Base-by-base conservation (phyloP, 192 early-diverging fungal genomes). In the Umbelopsis ramanniana region DNA sequence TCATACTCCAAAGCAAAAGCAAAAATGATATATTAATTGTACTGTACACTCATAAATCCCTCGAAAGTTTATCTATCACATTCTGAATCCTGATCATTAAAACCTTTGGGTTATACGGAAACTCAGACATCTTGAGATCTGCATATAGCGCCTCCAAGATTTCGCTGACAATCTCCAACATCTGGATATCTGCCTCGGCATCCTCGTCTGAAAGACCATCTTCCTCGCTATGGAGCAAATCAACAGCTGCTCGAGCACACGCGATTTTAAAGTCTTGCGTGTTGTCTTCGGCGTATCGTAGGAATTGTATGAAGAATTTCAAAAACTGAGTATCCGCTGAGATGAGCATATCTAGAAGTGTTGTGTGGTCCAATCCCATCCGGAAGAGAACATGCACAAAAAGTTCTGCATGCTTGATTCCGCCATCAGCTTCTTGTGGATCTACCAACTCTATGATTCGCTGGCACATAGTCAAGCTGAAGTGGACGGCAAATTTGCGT, bases 381-480 rank as follows among this genome's bases (percentile, higher is more conserved):
- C 57, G 26, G 19, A 63, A 63, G 12, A 63, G 33, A n/a, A 63
- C 12, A 14, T 63, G 33, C 26, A 63, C 17, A 26, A 63, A 63
- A 2, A 63, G 57, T 35, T 63, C 57, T 3, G 57, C 57, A 63
- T 63, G 57, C 19, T 63, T 63, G 33, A 63, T 19, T 29, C 57
- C 57, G 7, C 33, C 26, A 11, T 29, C 15, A 35, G 29, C 11
- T 8, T 63, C 57, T 11, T 29, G 0, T 17, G 57, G 57, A 37
- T 63, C 57, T 4, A 63, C 33, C 19, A 63, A 6, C 2, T 29
- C 57, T 35, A 63, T 17, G 2, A 63, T 37, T 63, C 35, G 33
- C 5, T 12, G 12, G 7, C 26, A 35, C 8, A 63, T 19, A 26
- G 15, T 38, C 2, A 37, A 17, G 0, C 57, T 63, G 57, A 11